These are phyloP conservation scores for Helicocarpus griseus DNA, from an alignment of 2,329 filamentous ascomycete genomes.

Conservation along the genomic window DNA sequence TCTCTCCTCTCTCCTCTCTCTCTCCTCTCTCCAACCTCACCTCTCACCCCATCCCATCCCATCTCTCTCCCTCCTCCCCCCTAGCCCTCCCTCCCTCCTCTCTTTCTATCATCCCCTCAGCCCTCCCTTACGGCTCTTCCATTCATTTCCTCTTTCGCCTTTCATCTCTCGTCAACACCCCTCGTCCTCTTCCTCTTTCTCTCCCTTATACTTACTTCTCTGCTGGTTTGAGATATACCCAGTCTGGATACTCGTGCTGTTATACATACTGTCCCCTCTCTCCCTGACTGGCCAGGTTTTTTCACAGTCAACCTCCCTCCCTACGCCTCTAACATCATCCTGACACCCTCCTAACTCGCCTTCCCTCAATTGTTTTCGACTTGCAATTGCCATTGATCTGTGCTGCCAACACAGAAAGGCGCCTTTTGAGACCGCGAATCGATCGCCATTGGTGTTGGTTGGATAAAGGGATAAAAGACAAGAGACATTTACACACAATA, in stretches of 20 bases:
- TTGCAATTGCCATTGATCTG: neutral
- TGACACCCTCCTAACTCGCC: neutral
- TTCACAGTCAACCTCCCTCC: neutral
- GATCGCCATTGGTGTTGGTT: neutral
- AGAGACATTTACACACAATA: neutral
- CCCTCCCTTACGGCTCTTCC: neutral
- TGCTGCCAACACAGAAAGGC: neutral
- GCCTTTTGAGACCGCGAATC: neutral
- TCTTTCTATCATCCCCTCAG: neutral
- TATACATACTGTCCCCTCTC: neutral
- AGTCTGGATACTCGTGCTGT: constrained; percentile 4
- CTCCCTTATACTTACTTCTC: constrained; percentile 9
- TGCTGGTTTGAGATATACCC: constrained; percentile 16
- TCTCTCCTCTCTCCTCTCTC: neutral
- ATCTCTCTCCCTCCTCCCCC: neutral
- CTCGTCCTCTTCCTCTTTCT: neutral
- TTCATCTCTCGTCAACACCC: neutral
- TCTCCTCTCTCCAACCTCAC: neutral
- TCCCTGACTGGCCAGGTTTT: neutral
- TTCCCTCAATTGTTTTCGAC: neutral
- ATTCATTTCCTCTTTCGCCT: neutral
- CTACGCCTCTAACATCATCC: neutral
- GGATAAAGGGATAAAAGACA: neutral
- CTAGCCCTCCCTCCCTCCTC: neutral
- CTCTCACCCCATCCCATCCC: neutral